These are phyloP conservation scores for Dactylis glomerata DNA, from an alignment of 176 grass and related monocot genomes.

Conservation along the genomic window DNA sequence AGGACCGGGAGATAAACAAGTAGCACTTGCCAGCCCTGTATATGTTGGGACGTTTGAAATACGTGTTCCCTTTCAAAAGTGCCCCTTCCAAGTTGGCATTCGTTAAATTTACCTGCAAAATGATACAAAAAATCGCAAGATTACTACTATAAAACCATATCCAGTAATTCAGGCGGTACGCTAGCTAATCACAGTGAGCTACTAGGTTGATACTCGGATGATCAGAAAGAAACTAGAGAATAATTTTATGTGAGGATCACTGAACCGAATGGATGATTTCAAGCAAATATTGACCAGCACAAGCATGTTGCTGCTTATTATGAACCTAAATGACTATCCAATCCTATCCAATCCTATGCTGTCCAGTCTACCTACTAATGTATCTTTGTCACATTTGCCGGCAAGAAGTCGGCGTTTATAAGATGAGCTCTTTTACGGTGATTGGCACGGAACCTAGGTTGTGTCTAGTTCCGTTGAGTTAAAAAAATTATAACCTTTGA, in stretches of 20 bases:
- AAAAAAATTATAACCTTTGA: too few species aligned
- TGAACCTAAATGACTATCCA: too few species aligned
- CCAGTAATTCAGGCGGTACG: too few species aligned
- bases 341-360: too few species aligned
- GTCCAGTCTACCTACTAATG: too few species aligned
- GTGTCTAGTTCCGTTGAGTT: too few species aligned
- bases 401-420: too few species aligned
- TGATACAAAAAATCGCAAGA: not conserved
- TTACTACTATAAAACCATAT: not conserved
- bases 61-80: conserved; percentile 72
- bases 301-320: too few species aligned
- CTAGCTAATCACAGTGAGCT: not conserved
- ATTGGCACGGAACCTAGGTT: too few species aligned
- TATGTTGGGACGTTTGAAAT: conserved; percentile 62
- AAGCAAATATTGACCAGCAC: too few species aligned
- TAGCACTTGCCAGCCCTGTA: conserved; percentile 56
- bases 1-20: not conserved
- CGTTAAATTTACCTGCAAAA: conserved; percentile 47
- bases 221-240: not conserved
- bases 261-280: not conserved
- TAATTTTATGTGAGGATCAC: not conserved
- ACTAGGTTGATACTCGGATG: not conserved
- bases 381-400: too few species aligned
- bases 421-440: too few species aligned
- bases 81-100: conserved; percentile 92